phyloP scores from a whole-genome alignment of 2,329 filamentous ascomycete genomes.

The Alternaria panax region DNA sequence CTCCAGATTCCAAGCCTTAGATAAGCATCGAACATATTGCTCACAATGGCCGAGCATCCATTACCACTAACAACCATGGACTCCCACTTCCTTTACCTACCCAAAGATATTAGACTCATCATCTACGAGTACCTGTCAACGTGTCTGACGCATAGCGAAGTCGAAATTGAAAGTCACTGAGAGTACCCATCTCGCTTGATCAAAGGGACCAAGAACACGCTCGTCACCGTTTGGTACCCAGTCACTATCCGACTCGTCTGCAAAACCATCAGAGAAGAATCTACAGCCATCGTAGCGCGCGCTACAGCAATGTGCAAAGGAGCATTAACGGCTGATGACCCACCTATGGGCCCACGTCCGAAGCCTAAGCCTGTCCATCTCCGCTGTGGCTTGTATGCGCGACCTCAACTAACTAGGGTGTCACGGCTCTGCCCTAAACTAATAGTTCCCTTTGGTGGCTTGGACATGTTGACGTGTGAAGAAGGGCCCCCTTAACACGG shows the following conservation, averaged over 20 bases:
- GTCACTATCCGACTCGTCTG: not conserved
- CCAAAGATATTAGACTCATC: not conserved
- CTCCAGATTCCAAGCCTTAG: too few species aligned
- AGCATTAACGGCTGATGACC: not conserved
- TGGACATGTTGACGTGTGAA: too few species aligned
- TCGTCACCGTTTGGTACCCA: not conserved
- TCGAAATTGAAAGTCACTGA: too few species aligned
- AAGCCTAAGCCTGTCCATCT: too few species aligned
- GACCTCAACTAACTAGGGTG: too few species aligned
- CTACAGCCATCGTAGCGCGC: not conserved
- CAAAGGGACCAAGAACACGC: not conserved
- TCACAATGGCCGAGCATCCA: not conserved
- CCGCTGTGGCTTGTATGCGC: too few species aligned
- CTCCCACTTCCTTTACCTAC: not conserved
- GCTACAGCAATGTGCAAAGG: not conserved
- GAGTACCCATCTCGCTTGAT: too few species aligned
- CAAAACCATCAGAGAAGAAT: not conserved
- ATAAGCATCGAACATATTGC: not conserved
- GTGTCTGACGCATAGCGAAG: not conserved
- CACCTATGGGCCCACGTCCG: too few species aligned
- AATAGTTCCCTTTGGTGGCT: too few species aligned
- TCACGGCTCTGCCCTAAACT: too few species aligned
- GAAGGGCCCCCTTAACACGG: too few species aligned
- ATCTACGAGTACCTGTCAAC: not conserved
- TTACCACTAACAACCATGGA: not conserved